Evolutionary conservation across 257 asterid species (phyloP).

Genomic region (Solanum chiquidenum): DNA sequence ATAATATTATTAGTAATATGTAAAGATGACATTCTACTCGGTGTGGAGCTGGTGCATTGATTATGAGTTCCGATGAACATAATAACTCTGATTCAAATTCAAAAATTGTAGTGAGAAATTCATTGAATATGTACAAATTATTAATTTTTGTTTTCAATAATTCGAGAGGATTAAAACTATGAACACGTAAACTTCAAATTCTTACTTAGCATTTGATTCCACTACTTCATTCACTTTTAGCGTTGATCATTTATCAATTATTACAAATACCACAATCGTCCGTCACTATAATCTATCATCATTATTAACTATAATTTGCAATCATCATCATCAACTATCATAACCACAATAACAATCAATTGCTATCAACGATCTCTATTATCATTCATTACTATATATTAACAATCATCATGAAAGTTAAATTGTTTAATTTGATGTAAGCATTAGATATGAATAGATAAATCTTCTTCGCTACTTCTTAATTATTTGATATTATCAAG

Average conservation of each 20-base stretch:
- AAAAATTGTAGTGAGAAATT: background rate
- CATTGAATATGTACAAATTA: background rate
- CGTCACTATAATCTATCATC: background rate
- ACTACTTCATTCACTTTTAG: background rate
- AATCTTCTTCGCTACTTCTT: background rate
- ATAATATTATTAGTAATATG: background rate
- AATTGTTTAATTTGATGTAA: background rate
- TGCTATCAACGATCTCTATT: background rate
- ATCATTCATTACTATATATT: background rate
- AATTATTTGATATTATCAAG: too few species aligned
- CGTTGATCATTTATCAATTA: background rate
- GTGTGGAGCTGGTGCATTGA: background rate
- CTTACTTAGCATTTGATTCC: background rate
- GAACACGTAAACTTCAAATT: background rate
- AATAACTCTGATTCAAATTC: background rate
- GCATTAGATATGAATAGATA: fast-evolving
- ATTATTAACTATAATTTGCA: background rate
- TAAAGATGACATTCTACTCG: background rate
- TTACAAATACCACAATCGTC: background rate
- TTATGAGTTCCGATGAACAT: background rate
- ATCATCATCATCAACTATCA: background rate
- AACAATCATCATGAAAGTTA: background rate
- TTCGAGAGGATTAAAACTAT: fast-evolving
- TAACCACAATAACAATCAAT: background rate
- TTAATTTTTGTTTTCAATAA: background rate